Percentiles rank a stretch among this genome's conserved stretches.
phyloP scores from a whole-genome alignment of 2,329 filamentous ascomycete genomes.

The Graphium sp. region DNA sequence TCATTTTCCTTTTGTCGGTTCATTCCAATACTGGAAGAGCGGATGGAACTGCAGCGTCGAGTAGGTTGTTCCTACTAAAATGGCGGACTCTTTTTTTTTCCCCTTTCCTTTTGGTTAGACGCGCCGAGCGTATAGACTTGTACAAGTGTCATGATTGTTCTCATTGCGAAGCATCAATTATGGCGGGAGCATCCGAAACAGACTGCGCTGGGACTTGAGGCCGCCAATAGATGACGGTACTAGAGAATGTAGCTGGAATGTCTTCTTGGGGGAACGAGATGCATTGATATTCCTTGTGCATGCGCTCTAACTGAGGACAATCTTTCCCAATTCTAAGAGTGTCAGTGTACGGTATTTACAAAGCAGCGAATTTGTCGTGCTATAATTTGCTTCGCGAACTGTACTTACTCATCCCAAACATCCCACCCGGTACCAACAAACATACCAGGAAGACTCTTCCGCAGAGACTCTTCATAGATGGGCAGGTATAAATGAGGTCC shows the following conservation, averaged over 20 bases:
- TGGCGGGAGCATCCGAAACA: background rate
- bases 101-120: background rate
- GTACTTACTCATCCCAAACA: constrained; percentile 30
- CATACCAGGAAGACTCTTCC: constrained; percentile 25
- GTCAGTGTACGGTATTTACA: constrained; percentile 3
- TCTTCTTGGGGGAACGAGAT: constrained; percentile 20
- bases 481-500: constrained; percentile 42
- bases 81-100: background rate
- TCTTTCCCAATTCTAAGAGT: constrained; percentile 8
- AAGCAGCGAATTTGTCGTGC: background rate
- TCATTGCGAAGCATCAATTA: background rate
- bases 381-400: background rate
- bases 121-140: background rate
- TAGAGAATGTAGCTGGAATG: constrained; percentile 19
- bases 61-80: background rate
- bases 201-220: background rate
- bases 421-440: constrained; percentile 39
- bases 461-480: constrained; percentile 34
- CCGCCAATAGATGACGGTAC: constrained; percentile 21
- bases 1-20: background rate
- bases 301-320: constrained; percentile 14
- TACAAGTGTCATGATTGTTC: background rate
- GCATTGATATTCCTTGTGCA: constrained; percentile 14
- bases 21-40: background rate
- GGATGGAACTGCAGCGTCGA: background rate